A percentile compares a stretch with the other conserved stretches of the same genome.
phyloP scores from a whole-genome alignment of 2,329 filamentous ascomycete genomes.

The Cladosporium sp. region DNA sequence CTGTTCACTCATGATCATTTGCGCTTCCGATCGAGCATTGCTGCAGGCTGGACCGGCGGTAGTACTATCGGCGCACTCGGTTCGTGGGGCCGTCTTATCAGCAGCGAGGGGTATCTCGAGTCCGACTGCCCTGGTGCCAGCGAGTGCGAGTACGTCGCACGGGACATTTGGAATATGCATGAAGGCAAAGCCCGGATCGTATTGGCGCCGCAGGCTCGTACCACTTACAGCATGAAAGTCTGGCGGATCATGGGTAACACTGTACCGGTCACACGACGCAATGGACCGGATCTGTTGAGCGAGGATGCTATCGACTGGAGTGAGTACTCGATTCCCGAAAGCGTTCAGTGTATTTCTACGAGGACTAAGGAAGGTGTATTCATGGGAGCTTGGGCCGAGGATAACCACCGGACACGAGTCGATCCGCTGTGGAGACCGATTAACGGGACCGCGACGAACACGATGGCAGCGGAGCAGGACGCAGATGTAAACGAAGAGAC shows the following conservation, averaged over 20 bases:
- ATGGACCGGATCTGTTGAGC: background rate
- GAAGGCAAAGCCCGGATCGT: conserved; percentile 7
- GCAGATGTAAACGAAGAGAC: background rate
- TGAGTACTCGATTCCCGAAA: background rate
- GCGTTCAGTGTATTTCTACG: conserved; percentile 14
- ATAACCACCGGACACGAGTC: conserved; percentile 5
- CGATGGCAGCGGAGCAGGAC: background rate
- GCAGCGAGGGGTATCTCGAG: conserved; percentile 9
- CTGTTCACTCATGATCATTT: conserved; percentile 13
- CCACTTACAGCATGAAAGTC: conserved; percentile 6
- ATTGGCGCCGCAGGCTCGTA: conserved; percentile 10
- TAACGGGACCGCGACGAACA: background rate
- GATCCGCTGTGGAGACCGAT: conserved; percentile 9
- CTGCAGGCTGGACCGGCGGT: conserved; percentile 18
- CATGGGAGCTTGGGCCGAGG: conserved; percentile 3
- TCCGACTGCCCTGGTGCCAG: conserved; percentile 18
- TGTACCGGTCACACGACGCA: background rate
- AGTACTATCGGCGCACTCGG: conserved; percentile 5
- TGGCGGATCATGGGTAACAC: conserved; percentile 5
- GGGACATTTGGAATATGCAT: conserved; percentile 19
- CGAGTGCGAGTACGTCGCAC: conserved; percentile 17
- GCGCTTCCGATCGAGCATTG: conserved; percentile 10
- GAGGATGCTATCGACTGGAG: conserved; percentile 14
- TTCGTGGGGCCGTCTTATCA: conserved; percentile 15
- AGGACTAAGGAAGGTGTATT: background rate